A percentile compares a stretch with the other conserved stretches of the same genome.
Conservation (phyloP, 1,139 yeast species). For the Pichia sp. region DNA sequence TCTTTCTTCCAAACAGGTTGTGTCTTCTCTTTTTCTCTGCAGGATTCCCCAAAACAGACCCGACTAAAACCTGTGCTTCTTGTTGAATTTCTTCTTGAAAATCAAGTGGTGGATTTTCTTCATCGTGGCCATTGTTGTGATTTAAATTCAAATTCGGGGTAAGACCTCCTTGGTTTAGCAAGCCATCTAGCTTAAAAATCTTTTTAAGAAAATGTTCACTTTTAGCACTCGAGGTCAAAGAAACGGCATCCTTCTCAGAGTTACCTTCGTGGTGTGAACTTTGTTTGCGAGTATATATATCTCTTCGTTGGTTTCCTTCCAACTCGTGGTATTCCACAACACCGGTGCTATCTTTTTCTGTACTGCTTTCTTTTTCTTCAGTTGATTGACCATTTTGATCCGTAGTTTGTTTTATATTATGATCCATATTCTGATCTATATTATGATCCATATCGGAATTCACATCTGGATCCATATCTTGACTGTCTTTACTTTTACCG, state of each 20-base stretch:
- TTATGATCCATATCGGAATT: too few relatives aligned
- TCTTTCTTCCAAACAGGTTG: not conserved
- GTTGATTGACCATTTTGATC: not conserved
- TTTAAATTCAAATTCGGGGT: constrained; percentile 9
- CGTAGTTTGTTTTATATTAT: too few relatives aligned
- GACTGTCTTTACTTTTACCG: constrained; percentile 1
- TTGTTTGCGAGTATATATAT: not conserved
- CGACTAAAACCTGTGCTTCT: constrained; percentile 21
- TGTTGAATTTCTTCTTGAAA: constrained; percentile 11
- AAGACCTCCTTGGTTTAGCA: constrained; percentile 13
- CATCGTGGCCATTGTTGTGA: constrained; percentile 5
- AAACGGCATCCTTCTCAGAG: not conserved
- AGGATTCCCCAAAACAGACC: constrained; percentile 5
- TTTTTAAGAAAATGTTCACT: constrained; percentile 11
- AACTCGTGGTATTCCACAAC: not conserved
- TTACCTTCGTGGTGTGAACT: not conserved
- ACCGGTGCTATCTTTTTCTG: not conserved
- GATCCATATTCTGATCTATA: too few relatives aligned
- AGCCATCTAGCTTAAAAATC: constrained; percentile 12
- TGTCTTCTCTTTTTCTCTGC: constrained; percentile 2
- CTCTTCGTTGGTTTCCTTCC: not conserved
- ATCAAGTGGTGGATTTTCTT: constrained; percentile 10
- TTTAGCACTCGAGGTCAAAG: not conserved
- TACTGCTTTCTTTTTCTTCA: not conserved
- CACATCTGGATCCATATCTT: not conserved